Conservation (phyloP, 1,139 yeast genomes). For the Yamadazyma songkhlaensis region DNA sequence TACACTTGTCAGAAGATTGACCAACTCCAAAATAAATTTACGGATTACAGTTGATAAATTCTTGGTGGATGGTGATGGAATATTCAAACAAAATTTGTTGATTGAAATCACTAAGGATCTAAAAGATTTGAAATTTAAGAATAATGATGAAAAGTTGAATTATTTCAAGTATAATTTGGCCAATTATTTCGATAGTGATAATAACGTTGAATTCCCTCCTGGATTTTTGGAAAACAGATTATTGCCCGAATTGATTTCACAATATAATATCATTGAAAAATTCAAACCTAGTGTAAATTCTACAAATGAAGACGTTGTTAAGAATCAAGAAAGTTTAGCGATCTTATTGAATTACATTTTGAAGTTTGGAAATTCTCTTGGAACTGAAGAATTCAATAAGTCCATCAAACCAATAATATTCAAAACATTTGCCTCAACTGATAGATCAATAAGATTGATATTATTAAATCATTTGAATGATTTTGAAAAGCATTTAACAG, state of each 20-base stretch:
- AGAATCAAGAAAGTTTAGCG: conserved; percentile 39
- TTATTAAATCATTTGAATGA: conserved; percentile 63
- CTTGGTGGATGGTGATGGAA: conserved; percentile 38
- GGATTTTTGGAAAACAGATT: conserved; percentile 62
- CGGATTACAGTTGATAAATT: conserved; percentile 53
- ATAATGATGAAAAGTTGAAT: conserved; percentile 48
- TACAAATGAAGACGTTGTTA: conserved; percentile 28
- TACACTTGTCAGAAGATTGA: conserved; percentile 17
- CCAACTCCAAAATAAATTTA: conserved; percentile 25
- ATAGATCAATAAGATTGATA: conserved; percentile 72
- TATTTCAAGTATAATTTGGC: conserved; percentile 49
- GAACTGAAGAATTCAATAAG: conserved; percentile 38
- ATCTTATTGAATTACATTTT: conserved; percentile 46
- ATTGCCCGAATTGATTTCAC: conserved; percentile 61
- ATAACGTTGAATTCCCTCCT: conserved; percentile 41
- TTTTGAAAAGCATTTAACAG: conserved; percentile 50
- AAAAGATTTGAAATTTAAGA: conserved; percentile 50
- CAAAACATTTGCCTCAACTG: conserved; percentile 61
- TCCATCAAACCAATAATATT: conserved; percentile 63
- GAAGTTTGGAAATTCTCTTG: conserved; percentile 40
- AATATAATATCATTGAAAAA: conserved; percentile 25
- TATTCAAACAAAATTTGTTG: conserved; percentile 42
- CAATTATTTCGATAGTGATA: conserved; percentile 20
- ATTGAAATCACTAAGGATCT: conserved; percentile 49
- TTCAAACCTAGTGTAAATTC: conserved; percentile 20